Evolutionary conservation across 2,329 filamentous ascomycete species (phyloP).

Genomic region (Atkinsonella hypoxylon): DNA sequence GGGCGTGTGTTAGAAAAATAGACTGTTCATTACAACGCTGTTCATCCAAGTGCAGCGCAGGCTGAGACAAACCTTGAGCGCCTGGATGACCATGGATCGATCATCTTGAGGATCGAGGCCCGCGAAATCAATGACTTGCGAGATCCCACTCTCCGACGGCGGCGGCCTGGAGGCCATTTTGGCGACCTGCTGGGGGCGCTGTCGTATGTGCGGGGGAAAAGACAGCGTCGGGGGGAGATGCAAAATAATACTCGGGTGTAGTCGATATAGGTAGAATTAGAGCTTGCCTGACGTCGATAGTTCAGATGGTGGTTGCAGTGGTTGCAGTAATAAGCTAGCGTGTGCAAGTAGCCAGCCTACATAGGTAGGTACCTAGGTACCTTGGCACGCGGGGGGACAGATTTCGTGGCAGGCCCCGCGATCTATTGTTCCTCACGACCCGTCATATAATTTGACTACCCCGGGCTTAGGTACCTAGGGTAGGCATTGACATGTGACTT

Average conservation of each 20-base stretch:
- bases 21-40: not conserved
- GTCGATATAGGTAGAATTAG: not conserved
- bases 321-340: not conserved
- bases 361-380: no score
- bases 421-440: no score
- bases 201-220: not conserved
- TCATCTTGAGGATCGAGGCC: slow-evolving; percentile 24
- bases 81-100: slow-evolving; percentile 26
- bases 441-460: no score
- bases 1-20: not conserved
- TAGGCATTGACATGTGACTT: no score
- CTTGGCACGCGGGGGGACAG: no score
- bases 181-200: slow-evolving; percentile 2
- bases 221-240: not conserved
- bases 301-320: not conserved
- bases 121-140: slow-evolving; percentile 30
- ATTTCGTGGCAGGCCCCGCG: no score
- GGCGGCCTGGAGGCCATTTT: slow-evolving; percentile 24
- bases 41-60: no score
- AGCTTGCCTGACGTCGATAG: not conserved
- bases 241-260: not conserved
- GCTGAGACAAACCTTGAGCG: slow-evolving; percentile 25
- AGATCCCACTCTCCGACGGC: slow-evolving; percentile 25
- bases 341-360: not conserved
- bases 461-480: no score